Percentiles rank a stretch among this genome's conserved stretches.
phyloP scores from a whole-genome alignment of 345 rosid species.

The Eucalyptus tenuipes region DNA sequence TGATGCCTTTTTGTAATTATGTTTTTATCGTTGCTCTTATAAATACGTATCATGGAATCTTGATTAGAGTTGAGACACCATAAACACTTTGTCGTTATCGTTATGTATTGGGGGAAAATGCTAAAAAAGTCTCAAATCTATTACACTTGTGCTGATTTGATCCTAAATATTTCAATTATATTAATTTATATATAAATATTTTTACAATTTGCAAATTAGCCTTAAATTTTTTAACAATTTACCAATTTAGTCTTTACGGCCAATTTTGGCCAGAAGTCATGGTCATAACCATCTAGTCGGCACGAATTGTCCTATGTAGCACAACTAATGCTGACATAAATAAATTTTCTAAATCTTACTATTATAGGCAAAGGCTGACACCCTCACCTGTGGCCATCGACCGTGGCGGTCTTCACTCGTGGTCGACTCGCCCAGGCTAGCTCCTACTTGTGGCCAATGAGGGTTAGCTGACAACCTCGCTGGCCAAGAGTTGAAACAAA shows the following conservation, averaged over 20 bases:
- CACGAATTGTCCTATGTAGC: accelerated
- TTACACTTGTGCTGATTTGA: accelerated
- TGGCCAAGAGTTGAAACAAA: too few relatives aligned
- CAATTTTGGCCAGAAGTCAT: too few relatives aligned
- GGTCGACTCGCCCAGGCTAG: too few relatives aligned
- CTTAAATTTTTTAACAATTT: neutral
- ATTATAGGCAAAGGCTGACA: accelerated
- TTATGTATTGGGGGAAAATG: neutral
- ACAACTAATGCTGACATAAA: too few relatives aligned
- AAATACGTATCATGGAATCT: neutral
- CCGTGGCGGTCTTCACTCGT: too few relatives aligned
- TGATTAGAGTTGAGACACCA: neutral
- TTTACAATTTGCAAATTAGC: too few relatives aligned
- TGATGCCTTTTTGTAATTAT: neutral
- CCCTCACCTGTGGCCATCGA: too few relatives aligned
- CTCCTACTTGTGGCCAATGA: too few relatives aligned
- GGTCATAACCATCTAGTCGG: too few relatives aligned
- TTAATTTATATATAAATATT: neutral
- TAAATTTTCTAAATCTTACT: too few relatives aligned
- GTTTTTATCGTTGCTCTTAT: neutral
- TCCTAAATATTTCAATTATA: neutral
- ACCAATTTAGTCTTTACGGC: too few relatives aligned
- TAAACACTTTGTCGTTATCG: neutral
- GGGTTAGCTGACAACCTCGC: too few relatives aligned
- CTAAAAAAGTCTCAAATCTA: neutral